Conservation (phyloP, 2,329 filamentous ascomycete species). For the Monosporascus sp. region DNA sequence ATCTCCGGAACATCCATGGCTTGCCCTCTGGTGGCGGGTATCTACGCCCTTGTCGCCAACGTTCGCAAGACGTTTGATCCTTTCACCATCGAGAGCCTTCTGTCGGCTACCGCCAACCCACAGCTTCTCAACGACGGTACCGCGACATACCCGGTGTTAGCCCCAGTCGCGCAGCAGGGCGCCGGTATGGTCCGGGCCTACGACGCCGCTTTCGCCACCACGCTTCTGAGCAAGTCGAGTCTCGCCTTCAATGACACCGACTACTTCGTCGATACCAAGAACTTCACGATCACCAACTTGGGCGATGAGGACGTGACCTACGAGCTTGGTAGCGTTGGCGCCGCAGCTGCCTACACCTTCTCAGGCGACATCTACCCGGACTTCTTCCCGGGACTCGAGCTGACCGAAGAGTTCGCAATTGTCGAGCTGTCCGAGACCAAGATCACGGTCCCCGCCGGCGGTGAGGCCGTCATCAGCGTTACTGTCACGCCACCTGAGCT, state of each 20-base stretch:
- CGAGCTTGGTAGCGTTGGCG: constrained; percentile 42
- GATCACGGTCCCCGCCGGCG: constrained; percentile 24
- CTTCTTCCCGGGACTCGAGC: constrained; percentile 38
- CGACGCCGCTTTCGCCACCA: constrained; percentile 50
- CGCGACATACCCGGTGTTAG: constrained; percentile 32
- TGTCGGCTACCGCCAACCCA: constrained; percentile 45
- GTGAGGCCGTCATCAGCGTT: constrained; percentile 33
- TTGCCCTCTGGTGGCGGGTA: constrained; percentile 48
- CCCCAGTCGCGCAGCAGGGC: constrained; percentile 56
- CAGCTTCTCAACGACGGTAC: constrained; percentile 42
- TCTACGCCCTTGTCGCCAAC: constrained; percentile 48
- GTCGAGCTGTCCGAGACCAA: constrained; percentile 33
- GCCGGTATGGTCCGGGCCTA: constrained; percentile 55
- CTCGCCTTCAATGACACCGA: constrained; percentile 61
- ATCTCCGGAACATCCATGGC: constrained; percentile 57
- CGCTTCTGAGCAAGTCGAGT: constrained; percentile 48
- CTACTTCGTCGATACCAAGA: constrained; percentile 41
- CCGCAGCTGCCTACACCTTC: constrained; percentile 50
- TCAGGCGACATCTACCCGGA: constrained; percentile 31
- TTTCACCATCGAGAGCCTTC: constrained; percentile 40
- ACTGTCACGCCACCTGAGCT: constrained; percentile 38
- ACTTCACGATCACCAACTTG: constrained; percentile 52
- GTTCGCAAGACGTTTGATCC: constrained; percentile 47
- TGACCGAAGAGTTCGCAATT: constrained; percentile 34
- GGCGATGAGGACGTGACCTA: constrained; percentile 44